A percentile compares a stretch with the other conserved stretches of the same genome.
Conservation (phyloP, 768 basidiomycete genomes). For the Trametes gibbosa region DNA sequence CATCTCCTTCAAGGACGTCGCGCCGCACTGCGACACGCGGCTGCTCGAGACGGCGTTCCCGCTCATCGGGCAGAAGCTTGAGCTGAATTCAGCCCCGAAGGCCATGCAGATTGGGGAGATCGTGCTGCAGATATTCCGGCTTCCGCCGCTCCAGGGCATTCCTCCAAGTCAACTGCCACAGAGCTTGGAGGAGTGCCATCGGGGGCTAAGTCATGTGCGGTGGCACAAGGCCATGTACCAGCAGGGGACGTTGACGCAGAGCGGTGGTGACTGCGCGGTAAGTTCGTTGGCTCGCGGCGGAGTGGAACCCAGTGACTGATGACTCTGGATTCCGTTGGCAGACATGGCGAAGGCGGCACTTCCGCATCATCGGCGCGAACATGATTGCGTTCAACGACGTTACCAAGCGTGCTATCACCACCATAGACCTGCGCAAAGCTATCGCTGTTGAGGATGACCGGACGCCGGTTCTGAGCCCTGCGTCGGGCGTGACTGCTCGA, state of each 20-base stretch:
- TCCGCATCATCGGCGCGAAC: conserved; percentile 83
- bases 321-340: conserved; percentile 29
- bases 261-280: conserved; percentile 89
- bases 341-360: conserved; percentile 81
- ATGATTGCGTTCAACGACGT: conserved; percentile 91
- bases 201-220: conserved; percentile 82
- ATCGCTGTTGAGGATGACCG: conserved; percentile 75
- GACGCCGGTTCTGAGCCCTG: conserved; percentile 47
- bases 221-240: conserved; percentile 96
- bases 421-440: conserved; percentile 89
- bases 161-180: conserved; percentile 77
- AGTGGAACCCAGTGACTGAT: background rate
- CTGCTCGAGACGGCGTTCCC: conserved; percentile 83
- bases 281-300: conserved; percentile 29
- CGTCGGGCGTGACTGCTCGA: conserved; percentile 36
- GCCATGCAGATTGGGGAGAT: conserved; percentile 83
- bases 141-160: conserved; percentile 87
- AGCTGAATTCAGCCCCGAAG: conserved; percentile 54
- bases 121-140: conserved; percentile 83
- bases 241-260: conserved; percentile 90
- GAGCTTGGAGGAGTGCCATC: conserved; percentile 88
- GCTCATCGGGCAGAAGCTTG: conserved; percentile 71
- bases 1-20: conserved; percentile 86
- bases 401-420: conserved; percentile 84
- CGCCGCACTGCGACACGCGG: conserved; percentile 76